Evolutionary conservation across 176 grass and related monocot species (phyloP).

Genomic region (Alloteropsis semialata): DNA sequence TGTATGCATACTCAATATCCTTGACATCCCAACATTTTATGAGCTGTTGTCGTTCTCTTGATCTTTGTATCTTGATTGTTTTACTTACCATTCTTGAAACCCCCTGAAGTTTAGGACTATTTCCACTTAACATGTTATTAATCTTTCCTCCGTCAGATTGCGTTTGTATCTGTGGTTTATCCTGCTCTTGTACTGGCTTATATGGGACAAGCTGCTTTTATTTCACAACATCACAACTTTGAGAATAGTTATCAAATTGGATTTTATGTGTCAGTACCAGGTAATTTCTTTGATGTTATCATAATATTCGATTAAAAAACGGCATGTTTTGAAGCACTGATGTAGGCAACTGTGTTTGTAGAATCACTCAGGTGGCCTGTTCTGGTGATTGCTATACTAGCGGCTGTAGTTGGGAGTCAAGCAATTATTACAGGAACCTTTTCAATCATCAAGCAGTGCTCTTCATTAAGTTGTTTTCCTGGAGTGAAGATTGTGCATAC

Average conservation of each 20-base stretch:
- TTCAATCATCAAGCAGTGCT: constrained; percentile 97
- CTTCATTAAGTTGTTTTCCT: constrained; percentile 86
- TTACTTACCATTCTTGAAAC: background rate
- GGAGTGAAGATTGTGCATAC: constrained; percentile 96
- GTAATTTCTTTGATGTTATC: constrained; percentile 39
- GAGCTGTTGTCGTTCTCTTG: background rate
- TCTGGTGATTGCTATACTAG: constrained; percentile 90
- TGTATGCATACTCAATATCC: background rate
- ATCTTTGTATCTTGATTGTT: background rate
- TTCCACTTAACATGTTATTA: background rate
- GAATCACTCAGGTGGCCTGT: constrained; percentile 96
- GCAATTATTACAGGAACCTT: constrained; percentile 97
- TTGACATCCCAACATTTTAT: background rate
- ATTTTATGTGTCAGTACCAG: constrained; percentile 99
- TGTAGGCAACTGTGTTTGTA: constrained; percentile 35
- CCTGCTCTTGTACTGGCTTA: constrained; percentile 91
- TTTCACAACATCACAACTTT: constrained; percentile 89
- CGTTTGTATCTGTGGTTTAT: constrained; percentile 87
- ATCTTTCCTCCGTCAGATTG: constrained; percentile 56
- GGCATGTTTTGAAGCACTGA: constrained; percentile 16
- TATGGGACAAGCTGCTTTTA: constrained; percentile 97
- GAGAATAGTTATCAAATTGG: constrained; percentile 85
- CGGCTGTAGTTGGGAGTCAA: constrained; percentile 90
- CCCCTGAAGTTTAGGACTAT: background rate
- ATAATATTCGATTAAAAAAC: background rate